These are phyloP conservation scores for Pseudogymnoascus sp. DNA, from an alignment of 2,329 filamentous ascomycete genomes.

Conservation along the genomic window DNA sequence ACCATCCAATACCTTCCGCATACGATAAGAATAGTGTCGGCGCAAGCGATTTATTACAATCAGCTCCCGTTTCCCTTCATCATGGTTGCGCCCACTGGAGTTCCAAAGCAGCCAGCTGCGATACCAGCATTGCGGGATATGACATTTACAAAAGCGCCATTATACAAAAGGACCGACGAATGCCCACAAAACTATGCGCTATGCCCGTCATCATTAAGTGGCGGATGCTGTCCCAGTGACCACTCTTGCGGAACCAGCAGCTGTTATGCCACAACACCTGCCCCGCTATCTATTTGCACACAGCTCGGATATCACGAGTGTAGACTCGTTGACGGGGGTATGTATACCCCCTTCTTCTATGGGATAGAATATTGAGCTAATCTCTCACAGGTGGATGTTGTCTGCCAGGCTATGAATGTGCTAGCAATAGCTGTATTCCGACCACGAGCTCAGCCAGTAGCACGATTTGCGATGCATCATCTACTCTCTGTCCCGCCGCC, in stretches of 20 bases:
- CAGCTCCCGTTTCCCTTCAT: not conserved
- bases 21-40: not conserved
- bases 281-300: slow-evolving; percentile 32
- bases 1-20: not conserved
- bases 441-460: slow-evolving; percentile 35
- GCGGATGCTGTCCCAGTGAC: slow-evolving; percentile 31
- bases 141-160: not conserved
- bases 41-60: not conserved
- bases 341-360: not conserved
- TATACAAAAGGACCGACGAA: not conserved
- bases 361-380: not conserved
- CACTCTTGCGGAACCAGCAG: slow-evolving; percentile 41
- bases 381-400: slow-evolving; percentile 34
- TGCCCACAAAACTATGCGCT: slow-evolving; percentile 21
- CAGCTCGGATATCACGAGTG: slow-evolving; percentile 34
- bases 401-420: slow-evolving; percentile 38
- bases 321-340: slow-evolving; percentile 30
- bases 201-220: slow-evolving; percentile 23
- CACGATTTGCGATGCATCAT: slow-evolving; percentile 36
- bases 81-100: not conserved
- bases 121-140: not conserved
- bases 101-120: not conserved
- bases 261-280: slow-evolving; percentile 39
- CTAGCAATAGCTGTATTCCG: slow-evolving; percentile 33
- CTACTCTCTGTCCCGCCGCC: slow-evolving; percentile 41